Conservation (phyloP, 1,284 basidiomycete species). For the Sporisorium sorghi region DNA sequence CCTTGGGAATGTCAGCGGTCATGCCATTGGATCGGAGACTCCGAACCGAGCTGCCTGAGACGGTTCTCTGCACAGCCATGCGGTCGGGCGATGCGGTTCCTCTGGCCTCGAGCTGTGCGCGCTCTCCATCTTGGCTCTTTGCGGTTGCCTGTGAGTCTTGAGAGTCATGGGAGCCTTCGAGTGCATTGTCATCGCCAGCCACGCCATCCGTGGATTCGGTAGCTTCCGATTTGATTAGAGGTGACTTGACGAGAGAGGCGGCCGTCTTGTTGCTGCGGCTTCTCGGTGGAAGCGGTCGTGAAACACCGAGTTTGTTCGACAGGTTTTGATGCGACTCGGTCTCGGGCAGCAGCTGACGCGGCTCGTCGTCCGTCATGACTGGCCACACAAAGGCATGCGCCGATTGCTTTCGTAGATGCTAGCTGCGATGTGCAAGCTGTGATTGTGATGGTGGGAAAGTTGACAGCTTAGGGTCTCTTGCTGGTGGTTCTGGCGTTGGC, state of each 20-base stretch:
- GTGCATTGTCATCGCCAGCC: background rate
- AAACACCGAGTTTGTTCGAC: conserved; percentile 30
- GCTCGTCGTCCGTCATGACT: conserved; percentile 37
- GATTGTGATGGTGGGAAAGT: conserved; percentile 5
- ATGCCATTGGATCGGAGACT: conserved; percentile 22
- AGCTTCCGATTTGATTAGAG: background rate
- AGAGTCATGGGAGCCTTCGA: conserved; percentile 23
- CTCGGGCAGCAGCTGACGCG: conserved; percentile 41
- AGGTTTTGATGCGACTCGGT: conserved; percentile 47
- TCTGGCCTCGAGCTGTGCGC: conserved; percentile 29
- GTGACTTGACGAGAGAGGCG: conserved; percentile 8
- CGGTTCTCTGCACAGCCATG: conserved; percentile 25
- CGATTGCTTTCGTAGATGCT: too few species aligned
- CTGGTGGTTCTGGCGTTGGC: background rate
- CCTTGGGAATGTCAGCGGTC: conserved; percentile 49
- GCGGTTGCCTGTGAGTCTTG: conserved; percentile 28
- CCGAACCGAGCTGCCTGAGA: conserved; percentile 30
- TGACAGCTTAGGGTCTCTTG: too few species aligned
- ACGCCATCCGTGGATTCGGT: background rate
- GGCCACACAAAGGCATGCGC: background rate
- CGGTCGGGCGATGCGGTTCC: conserved; percentile 35
- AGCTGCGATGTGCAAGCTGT: background rate
- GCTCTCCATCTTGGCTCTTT: conserved; percentile 13
- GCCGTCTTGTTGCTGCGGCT: conserved; percentile 25
- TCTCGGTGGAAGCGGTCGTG: conserved; percentile 40